Evolutionary conservation across 2,329 filamentous ascomycete species (phyloP).

Genomic region (Neofusicoccum sp.): DNA sequence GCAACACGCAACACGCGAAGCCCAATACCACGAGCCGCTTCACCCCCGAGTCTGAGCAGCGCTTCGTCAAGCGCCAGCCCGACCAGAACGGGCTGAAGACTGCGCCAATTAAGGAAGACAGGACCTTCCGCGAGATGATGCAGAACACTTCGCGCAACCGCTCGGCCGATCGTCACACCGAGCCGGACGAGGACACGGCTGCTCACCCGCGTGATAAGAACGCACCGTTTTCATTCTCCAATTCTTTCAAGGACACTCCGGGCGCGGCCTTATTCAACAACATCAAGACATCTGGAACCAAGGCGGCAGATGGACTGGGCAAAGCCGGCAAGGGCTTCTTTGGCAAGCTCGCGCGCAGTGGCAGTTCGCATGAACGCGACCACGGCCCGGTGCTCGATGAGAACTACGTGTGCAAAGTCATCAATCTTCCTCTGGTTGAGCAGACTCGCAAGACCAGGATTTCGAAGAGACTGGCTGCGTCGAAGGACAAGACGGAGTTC

Average conservation of each 20-base stretch:
- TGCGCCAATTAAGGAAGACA: conserved; percentile 65
- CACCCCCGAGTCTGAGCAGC: conserved; percentile 23
- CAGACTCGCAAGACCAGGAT: conserved; percentile 90
- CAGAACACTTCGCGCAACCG: conserved; percentile 60
- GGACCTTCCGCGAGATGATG: conserved; percentile 67
- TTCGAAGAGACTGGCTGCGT: conserved; percentile 82
- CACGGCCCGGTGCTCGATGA: conserved; percentile 62
- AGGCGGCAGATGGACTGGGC: conserved; percentile 70
- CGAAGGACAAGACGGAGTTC: conserved; percentile 92
- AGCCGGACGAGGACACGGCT: conserved; percentile 32
- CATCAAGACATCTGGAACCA: conserved; percentile 68
- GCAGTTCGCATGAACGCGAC: conserved; percentile 68
- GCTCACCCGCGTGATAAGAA: conserved; percentile 27
- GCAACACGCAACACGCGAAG: conserved; percentile 30
- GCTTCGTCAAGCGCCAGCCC: conserved; percentile 32
- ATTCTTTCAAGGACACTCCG: conserved; percentile 59
- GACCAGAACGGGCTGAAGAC: conserved; percentile 55
- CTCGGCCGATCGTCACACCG: conserved; percentile 65
- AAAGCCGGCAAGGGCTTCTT: conserved; percentile 75
- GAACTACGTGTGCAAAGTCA: conserved; percentile 78
- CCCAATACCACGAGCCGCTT: conserved; percentile 25
- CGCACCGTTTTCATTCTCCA: conserved; percentile 33
- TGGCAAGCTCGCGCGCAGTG: conserved; percentile 70
- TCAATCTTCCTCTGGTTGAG: conserved; percentile 81
- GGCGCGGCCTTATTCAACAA: conserved; percentile 69